Evolutionary conservation across 345 rosid species (phyloP).

Genomic region (Garcia nutans): DNA sequence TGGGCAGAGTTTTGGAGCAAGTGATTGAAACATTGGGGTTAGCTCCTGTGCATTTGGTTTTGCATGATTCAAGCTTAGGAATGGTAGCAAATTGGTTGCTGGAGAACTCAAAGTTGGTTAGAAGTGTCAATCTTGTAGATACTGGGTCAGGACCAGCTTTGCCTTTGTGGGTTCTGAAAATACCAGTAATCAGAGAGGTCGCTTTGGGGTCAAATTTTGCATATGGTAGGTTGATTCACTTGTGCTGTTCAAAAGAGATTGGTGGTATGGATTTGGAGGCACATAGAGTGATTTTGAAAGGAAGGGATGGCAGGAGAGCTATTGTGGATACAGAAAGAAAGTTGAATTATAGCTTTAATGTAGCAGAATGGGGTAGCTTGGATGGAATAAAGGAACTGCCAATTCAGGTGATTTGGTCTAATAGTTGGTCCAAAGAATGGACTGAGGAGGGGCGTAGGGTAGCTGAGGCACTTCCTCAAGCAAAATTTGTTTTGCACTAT

Average conservation of each 20-base stretch:
- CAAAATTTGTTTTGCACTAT: conserved; percentile 63
- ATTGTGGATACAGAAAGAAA: conserved; percentile 52
- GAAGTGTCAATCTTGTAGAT: conserved; percentile 80
- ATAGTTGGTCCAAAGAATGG: conserved; percentile 66
- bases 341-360: conserved; percentile 72
- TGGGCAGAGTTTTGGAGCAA: conserved; percentile 61
- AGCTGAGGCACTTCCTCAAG: conserved; percentile 68
- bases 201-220: conserved; percentile 47
- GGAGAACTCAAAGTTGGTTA: conserved; percentile 49
- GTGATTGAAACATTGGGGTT: conserved; percentile 67
- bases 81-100: conserved; percentile 74
- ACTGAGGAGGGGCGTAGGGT: conserved; percentile 53
- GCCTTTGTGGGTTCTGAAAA: conserved; percentile 55
- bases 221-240: conserved; percentile 50
- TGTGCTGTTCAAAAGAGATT: conserved; percentile 57
- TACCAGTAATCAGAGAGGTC: conserved; percentile 59
- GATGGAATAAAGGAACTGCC: conserved; percentile 58
- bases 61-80: conserved; percentile 80
- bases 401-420: conserved; percentile 80
- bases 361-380: conserved; percentile 72
- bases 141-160: conserved; percentile 61
- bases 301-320: conserved; percentile 67
- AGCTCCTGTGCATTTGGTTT: conserved; percentile 80
- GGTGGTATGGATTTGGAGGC: conserved; percentile 51
- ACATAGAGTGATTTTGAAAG: conserved; percentile 70